These are phyloP conservation scores for Canna indica DNA, from an alignment of 176 grass and related monocot genomes.

Conservation along the genomic window DNA sequence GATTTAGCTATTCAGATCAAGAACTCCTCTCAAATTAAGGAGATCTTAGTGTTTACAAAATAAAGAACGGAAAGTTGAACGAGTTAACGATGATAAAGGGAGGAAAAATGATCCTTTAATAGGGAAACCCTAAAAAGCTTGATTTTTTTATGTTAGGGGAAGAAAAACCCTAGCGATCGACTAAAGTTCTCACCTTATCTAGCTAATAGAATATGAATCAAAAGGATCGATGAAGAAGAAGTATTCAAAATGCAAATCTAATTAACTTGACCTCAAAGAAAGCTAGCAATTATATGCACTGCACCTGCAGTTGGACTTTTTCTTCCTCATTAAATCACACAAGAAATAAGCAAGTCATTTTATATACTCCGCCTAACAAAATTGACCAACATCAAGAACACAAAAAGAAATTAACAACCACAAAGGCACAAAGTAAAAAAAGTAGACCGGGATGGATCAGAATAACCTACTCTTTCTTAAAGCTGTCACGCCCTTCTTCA, in stretches of 20 bases:
- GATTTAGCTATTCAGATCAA: too few species aligned
- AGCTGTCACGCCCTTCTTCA: conserved; percentile 14
- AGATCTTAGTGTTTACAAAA: neutral
- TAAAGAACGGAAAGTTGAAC: neutral
- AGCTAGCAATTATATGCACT: too few species aligned
- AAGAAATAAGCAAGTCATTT: conserved; percentile 6
- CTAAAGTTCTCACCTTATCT: too few species aligned
- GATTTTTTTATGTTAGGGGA: conserved; percentile 17
- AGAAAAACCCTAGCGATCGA: conserved; percentile 2
- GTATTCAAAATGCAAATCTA: too few species aligned
- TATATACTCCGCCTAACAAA: conserved; percentile 15
- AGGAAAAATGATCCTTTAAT: neutral
- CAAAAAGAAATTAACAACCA: neutral
- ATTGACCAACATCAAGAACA: neutral
- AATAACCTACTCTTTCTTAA: conserved; percentile 65
- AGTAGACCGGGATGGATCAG: neutral
- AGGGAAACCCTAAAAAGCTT: conserved; percentile 19
- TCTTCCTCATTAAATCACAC: neutral
- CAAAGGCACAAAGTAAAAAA: neutral
- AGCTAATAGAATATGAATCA: too few species aligned
- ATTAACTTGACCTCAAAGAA: too few species aligned
- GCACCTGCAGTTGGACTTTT: neutral
- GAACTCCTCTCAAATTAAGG: too few species aligned
- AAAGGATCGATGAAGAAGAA: too few species aligned
- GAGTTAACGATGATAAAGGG: neutral